Percentiles rank a stretch among this genome's conserved stretches.
phyloP scores from a whole-genome alignment of 371 early-diverging fungal species.

The Apophysomyces ossiformis region DNA sequence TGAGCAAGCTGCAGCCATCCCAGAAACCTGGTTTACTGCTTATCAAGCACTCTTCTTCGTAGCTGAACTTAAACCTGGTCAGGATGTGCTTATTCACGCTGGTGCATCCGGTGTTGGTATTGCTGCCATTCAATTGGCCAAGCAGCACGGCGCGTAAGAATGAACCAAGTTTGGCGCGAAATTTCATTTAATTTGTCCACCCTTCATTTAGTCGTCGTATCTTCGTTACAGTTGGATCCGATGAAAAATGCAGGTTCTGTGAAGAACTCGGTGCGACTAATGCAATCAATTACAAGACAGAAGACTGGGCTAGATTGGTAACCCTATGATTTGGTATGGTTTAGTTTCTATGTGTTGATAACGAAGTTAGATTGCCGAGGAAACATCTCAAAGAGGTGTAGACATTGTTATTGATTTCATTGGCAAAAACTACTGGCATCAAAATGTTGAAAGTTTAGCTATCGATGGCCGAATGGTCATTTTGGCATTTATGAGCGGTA shows the following conservation, averaged over 20 bases:
- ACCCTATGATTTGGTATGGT: neutral
- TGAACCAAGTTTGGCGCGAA: neutral
- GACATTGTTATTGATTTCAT: conserved; percentile 76
- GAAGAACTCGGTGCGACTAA: conserved; percentile 72
- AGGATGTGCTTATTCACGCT: conserved; percentile 79
- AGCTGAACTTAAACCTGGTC: conserved; percentile 59
- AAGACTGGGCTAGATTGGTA: conserved; percentile 64
- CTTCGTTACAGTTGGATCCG: conserved; percentile 71
- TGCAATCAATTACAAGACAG: conserved; percentile 76
- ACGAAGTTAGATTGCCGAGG: conserved; percentile 47
- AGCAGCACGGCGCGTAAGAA: conserved; percentile 66
- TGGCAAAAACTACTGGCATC: conserved; percentile 68
- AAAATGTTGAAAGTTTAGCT: conserved; percentile 66
- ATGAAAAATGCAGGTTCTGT: conserved; percentile 71
- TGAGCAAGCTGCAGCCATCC: conserved; percentile 75
- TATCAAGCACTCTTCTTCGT: conserved; percentile 75
- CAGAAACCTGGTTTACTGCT: conserved; percentile 83
- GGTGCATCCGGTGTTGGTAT: conserved; percentile 81
- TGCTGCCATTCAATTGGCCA: conserved; percentile 82
- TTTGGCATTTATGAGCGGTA: conserved; percentile 68
- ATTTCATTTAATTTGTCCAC: neutral
- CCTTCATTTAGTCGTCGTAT: conserved; percentile 35
- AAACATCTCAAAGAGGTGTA: conserved; percentile 68
- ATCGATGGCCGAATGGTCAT: conserved; percentile 77
- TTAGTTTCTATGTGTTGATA: neutral